phyloP scores from a whole-genome alignment of 31 red algal species.

The Odonthalia washingtoniensis region DNA sequence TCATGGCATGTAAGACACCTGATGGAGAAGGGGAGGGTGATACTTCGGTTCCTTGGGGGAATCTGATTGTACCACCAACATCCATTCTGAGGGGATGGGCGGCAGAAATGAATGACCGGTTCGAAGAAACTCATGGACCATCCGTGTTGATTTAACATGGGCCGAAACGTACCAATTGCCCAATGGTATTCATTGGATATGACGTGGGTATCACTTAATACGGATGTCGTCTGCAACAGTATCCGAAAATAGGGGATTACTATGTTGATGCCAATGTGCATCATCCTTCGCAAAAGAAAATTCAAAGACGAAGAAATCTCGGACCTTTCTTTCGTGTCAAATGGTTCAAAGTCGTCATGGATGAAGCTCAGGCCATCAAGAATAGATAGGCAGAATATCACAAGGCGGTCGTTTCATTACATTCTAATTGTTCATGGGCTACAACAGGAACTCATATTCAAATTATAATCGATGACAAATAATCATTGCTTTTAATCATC shows the following conservation, averaged over 20 bases:
- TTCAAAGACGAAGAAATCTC: background rate
- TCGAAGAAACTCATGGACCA: slow-evolving; percentile 33
- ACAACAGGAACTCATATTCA: slow-evolving; percentile 90
- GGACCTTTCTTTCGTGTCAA: slow-evolving; percentile 59
- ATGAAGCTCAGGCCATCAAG: slow-evolving; percentile 92
- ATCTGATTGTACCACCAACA: slow-evolving; percentile 72
- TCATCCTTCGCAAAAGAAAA: too few species aligned
- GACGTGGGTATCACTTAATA: slow-evolving; percentile 86
- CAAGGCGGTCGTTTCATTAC: slow-evolving; percentile 44
- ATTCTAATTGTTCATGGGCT: slow-evolving; percentile 52
- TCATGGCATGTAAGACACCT: slow-evolving; percentile 54
- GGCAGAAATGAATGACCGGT: too few species aligned
- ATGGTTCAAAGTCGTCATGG: slow-evolving; percentile 85
- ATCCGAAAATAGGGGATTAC: slow-evolving; percentile 47
- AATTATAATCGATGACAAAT: slow-evolving; percentile 85
- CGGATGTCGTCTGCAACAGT: slow-evolving; percentile 50
- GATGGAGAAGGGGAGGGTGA: too few species aligned
- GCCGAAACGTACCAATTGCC: slow-evolving; percentile 12
- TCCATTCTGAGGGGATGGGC: slow-evolving; percentile 75
- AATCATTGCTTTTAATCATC: slow-evolving; percentile 72
- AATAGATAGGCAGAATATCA: slow-evolving; percentile 50
- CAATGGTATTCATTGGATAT: slow-evolving; percentile 29
- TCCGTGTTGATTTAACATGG: slow-evolving; percentile 56
- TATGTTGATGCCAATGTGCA: too few species aligned
- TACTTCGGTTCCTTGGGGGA: slow-evolving; percentile 1